Base-by-base conservation (phyloP, 805 yeast species). In the Wickerhamomyces sydowiorum region DNA sequence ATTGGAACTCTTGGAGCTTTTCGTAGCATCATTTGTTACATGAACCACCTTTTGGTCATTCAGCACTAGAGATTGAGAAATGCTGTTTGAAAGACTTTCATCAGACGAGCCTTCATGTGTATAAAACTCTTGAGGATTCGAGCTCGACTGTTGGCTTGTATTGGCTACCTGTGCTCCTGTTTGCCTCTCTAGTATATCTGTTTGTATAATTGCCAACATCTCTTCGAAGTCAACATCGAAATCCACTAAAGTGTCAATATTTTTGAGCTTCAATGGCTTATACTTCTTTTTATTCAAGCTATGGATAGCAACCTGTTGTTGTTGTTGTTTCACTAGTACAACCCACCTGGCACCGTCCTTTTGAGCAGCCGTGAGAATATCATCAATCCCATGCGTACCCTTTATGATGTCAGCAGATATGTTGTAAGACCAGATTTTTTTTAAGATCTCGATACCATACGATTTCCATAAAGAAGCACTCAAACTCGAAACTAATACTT, bases 11-110 rank as follows among this genome's bases (percentile, higher is more conserved):
- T 84, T 78, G 38, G 78, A 79, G 18, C 93, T 84, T 59, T 84
- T 76, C 4, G 87, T 86, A 2, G 93, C 90, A 52, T 86, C 87
- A 53, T 87, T 87, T 2, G 87, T 76, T 3, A 91, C 82, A 39
- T 81, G 75, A 1, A 74, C 64, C 9, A 83, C 82, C 40, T 76
- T 80, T 50, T 82, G 88, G 32, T 49, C 56, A 30, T 48, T 50
- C 22, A 67, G 54, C 2, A 59, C 62, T n/a, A 64, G 41, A 2
- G 62, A 50, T 28, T 52, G 46, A 4, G 47, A 18, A 50, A 59
- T 43, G 14, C 44, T 49, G 43, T 38, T 49, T 8, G 57, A 50
- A 22, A 58, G 28, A 34, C 55, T 51, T 27, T 53, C 58, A 32
- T 49, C 55, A 1, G 59, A 49, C 1, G 43, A 41, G 20, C 44